These are phyloP conservation scores for Saccharomyces hybrid DNA, from an alignment of 1,139 yeast genomes.

Conservation along the genomic window DNA sequence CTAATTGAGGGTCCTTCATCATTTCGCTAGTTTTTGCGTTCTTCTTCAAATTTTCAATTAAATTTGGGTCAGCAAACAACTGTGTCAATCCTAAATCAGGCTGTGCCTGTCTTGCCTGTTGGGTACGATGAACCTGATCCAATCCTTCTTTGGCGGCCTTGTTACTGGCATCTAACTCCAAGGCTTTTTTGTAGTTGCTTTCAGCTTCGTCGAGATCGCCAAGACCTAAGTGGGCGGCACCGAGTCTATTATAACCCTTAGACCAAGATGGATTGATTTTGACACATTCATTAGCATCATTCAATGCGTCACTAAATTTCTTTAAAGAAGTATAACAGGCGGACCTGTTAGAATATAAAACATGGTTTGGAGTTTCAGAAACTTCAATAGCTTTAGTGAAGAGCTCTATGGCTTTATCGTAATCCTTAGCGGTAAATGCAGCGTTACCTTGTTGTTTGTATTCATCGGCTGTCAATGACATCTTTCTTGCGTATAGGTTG, in stretches of 20 bases:
- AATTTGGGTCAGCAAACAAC: slow-evolving; percentile 72
- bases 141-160: slow-evolving; percentile 85
- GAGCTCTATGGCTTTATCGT: slow-evolving; percentile 64
- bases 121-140: slow-evolving; percentile 44
- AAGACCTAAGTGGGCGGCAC: slow-evolving; percentile 84
- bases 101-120: slow-evolving; percentile 28
- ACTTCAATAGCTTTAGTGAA: slow-evolving; percentile 85
- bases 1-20: slow-evolving; percentile 82
- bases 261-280: slow-evolving; percentile 81
- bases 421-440: slow-evolving; percentile 83
- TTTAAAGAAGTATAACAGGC: slow-evolving; percentile 80
- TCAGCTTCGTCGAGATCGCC: slow-evolving; percentile 68
- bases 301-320: slow-evolving; percentile 62
- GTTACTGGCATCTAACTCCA: slow-evolving; percentile 73
- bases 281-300: slow-evolving; percentile 78
- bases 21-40: slow-evolving; percentile 84
- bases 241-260: slow-evolving; percentile 89
- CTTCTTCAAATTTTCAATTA: slow-evolving; percentile 62
- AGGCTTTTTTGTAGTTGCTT: slow-evolving; percentile 66
- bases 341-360: slow-evolving; percentile 87
- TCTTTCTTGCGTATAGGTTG: slow-evolving; percentile 1
- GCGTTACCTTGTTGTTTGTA: slow-evolving; percentile 81
- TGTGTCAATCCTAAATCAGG: slow-evolving; percentile 75
- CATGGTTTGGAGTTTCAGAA: slow-evolving; percentile 79
- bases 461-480: slow-evolving; percentile 54